Evolutionary conservation across 208 protist genomes (phyloP), one percentile per base, ranked within the genome.

Genomic region (Wallacemonas rigidus): DNA sequence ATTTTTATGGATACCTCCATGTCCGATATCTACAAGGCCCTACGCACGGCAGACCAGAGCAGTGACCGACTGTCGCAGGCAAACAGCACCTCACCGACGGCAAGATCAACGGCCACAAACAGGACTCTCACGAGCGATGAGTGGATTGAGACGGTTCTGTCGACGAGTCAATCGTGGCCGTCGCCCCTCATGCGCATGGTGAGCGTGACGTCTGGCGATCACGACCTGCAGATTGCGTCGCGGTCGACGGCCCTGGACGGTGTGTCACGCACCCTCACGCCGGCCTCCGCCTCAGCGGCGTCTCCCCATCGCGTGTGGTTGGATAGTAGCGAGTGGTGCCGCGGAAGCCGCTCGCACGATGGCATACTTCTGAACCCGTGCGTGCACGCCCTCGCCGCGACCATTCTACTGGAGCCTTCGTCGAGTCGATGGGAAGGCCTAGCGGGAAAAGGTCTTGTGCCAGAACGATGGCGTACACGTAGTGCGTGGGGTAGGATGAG

Each of bases 171-270:
- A 26, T 26, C 26, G 26, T 26, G 26, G 26, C 26, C 26, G 26
- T 26, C 26, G 26, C 26, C 26, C 26, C 26, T 26, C 26, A 5
- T 67, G 44, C 68, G 53, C 12, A 47, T 77, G 36, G 71, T 80
- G 38, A 82, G 81, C 57, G 17, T 87, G 38, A 81, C 79, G 2
- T 90, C 85, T 15, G 85, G 79, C 7, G 60, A 72, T 41, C 74
- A 86, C 68, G 81, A 87, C 60, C 51, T 87, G 56, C 74, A 82
- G 50, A 80, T 90, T 35, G 79, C 82, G 67, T 47, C 57, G n/a
- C 12, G 65, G 36, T 70, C 80, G 15, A 79, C 74, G 4, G 17
- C 61, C n/a, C 56, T 80, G 6, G 3, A 45, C 60, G n/a, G 43
- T 14, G 8, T 50, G 45, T 12, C 8, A 6, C 8, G 8, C 8